Evolutionary conservation across 441 rosid species (phyloP).

Genomic region (Arabidopsis lyrata): DNA sequence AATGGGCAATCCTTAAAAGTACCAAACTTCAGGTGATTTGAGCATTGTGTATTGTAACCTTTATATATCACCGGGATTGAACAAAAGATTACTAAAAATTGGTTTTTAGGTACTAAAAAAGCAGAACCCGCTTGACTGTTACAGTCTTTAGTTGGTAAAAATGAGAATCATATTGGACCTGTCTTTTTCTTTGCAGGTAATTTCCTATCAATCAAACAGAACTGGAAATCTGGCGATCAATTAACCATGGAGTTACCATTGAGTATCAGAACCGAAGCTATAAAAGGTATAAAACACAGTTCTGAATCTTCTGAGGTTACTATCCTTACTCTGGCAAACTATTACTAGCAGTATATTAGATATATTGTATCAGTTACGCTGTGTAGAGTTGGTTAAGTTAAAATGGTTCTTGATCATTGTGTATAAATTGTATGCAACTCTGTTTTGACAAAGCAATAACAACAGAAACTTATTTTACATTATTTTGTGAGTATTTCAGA

Average conservation of each 20-base stretch:
- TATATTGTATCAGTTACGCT: neutral
- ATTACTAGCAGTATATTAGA: slow-evolving; percentile 18
- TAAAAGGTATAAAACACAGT: slow-evolving; percentile 78
- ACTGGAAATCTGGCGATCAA: slow-evolving; percentile 73
- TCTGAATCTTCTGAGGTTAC: too few relatives aligned
- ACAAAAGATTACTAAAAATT: neutral
- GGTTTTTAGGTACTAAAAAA: slow-evolving; percentile 4
- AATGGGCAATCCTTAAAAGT: slow-evolving; percentile 58
- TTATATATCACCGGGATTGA: neutral
- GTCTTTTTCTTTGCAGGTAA: slow-evolving; percentile 44
- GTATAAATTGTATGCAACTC: slow-evolving; percentile 16
- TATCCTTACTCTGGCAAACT: too few relatives aligned
- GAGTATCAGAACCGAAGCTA: slow-evolving; percentile 71
- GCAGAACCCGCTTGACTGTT: neutral
- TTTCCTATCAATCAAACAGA: slow-evolving; percentile 58
- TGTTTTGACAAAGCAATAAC: slow-evolving; percentile 20
- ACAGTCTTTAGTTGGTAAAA: slow-evolving; percentile 5
- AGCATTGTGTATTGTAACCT: slow-evolving; percentile 2
- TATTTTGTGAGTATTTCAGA: slow-evolving; percentile 53
- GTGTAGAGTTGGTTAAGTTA: slow-evolving; percentile 4
- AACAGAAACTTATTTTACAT: neutral
- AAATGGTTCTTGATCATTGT: slow-evolving; percentile 7
- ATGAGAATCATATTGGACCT: neutral
- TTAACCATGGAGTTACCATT: slow-evolving; percentile 72
- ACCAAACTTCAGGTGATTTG: slow-evolving; percentile 72